Conservation (phyloP, 352 stramenopile genomes). For the Pythium utonaiense region DNA sequence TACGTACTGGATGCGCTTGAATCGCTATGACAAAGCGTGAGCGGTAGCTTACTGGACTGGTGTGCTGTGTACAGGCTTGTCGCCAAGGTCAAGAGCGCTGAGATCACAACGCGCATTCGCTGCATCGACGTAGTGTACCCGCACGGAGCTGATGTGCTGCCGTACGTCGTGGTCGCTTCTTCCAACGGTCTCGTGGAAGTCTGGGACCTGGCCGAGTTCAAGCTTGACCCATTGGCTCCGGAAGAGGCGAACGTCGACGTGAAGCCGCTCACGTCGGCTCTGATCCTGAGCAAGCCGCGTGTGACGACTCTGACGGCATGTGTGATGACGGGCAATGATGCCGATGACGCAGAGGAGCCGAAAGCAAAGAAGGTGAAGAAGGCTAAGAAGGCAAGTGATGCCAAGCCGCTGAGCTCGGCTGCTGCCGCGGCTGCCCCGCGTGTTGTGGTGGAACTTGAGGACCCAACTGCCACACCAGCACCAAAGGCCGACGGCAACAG, state of each 20-base stretch:
- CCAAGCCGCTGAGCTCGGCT: constrained; percentile 18
- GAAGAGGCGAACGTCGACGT: constrained; percentile 59
- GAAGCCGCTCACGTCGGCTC: constrained; percentile 52
- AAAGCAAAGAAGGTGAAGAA: constrained; percentile 45
- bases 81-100: constrained; percentile 57
- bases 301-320: constrained; percentile 75
- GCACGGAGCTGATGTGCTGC: constrained; percentile 47
- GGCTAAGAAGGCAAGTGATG: constrained; percentile 1
- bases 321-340: constrained; percentile 30
- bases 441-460: constrained; percentile 70
- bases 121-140: constrained; percentile 73
- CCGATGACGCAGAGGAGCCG: constrained; percentile 23
- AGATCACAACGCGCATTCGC: constrained; percentile 68
- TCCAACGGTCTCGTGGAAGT: constrained; percentile 76
- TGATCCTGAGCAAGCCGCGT: constrained; percentile 66
- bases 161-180: constrained; percentile 72
- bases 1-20: constrained; percentile 39
- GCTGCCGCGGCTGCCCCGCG: constrained; percentile 36
- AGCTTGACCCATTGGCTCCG: constrained; percentile 39
- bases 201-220: constrained; percentile 72
- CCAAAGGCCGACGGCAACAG: constrained; percentile 4
- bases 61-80: constrained; percentile 43
- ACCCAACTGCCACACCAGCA: not conserved
- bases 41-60: constrained; percentile 10
- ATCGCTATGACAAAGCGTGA: too few relatives aligned